phyloP scores from a whole-genome alignment of 2,329 filamentous ascomycete species.

The Fusarium equiseti region DNA sequence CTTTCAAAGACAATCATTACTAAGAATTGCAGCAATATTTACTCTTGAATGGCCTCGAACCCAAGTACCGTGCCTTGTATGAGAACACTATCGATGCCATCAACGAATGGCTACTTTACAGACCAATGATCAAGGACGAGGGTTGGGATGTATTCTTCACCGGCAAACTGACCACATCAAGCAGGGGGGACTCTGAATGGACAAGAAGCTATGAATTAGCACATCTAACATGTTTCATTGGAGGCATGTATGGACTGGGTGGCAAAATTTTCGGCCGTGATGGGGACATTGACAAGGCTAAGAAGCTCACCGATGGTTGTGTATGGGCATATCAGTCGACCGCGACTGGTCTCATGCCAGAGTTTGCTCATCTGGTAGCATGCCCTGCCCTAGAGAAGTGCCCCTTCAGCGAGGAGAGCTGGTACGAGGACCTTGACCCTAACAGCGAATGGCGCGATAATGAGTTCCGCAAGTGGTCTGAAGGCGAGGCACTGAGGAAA shows the following conservation, averaged over 20 bases:
- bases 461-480: conserved; percentile 60
- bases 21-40: conserved; percentile 70
- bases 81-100: conserved; percentile 74
- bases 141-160: conserved; percentile 80
- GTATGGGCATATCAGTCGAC: conserved; percentile 76
- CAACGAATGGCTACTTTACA: conserved; percentile 80
- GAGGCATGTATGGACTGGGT: conserved; percentile 76
- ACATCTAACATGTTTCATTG: conserved; percentile 76
- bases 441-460: conserved; percentile 57
- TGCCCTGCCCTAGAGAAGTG: conserved; percentile 64
- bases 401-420: conserved; percentile 63
- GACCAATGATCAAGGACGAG: conserved; percentile 76
- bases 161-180: conserved; percentile 67
- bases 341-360: conserved; percentile 74
- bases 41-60: conserved; percentile 78
- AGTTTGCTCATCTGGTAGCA: conserved; percentile 58
- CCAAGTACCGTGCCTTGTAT: conserved; percentile 81
- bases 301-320: conserved; percentile 75
- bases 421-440: conserved; percentile 64
- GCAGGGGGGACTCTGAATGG: conserved; percentile 56
- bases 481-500: conserved; percentile 54
- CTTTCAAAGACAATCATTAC: conserved; percentile 1
- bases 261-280: conserved; percentile 71
- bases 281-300: conserved; percentile 72
- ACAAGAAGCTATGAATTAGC: conserved; percentile 69